These are phyloP conservation scores for Fusarium torreyae DNA, from an alignment of 2,329 filamentous ascomycete genomes.

Conservation along the genomic window DNA sequence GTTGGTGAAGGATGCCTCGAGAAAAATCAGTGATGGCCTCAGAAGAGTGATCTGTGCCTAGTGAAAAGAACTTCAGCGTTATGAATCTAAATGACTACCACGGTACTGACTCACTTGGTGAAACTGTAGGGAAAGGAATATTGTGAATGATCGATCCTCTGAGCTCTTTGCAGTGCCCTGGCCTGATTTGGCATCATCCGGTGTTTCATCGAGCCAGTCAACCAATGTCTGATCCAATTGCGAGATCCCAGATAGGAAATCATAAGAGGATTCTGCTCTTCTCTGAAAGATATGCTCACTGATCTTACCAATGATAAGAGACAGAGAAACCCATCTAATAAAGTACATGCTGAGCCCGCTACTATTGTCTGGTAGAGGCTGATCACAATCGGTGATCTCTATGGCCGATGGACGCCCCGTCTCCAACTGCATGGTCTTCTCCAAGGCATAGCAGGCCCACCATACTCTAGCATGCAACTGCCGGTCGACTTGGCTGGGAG, in stretches of 20 bases:
- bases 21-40: conserved; percentile 40
- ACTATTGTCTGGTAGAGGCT: conserved; percentile 22
- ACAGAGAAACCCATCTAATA: conserved; percentile 37
- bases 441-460: conserved; percentile 43
- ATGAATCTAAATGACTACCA: too few relatives aligned
- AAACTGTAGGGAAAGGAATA: conserved; percentile 40
- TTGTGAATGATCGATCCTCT: conserved; percentile 25
- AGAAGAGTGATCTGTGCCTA: conserved; percentile 44
- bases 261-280: conserved; percentile 30
- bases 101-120: conserved; percentile 38
- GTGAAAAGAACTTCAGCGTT: too few relatives aligned
- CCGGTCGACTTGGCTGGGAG: conserved; percentile 14
- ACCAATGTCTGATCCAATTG: conserved; percentile 38
- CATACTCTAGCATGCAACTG: conserved; percentile 36
- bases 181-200: conserved; percentile 24
- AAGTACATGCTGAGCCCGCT: conserved; percentile 25
- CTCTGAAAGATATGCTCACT: conserved; percentile 41
- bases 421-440: conserved; percentile 44
- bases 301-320: conserved; percentile 37
- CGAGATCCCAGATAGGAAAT: conserved; percentile 32
- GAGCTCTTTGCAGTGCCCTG: conserved; percentile 14
- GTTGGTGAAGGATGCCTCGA: conserved; percentile 31
- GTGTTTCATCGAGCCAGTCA: conserved; percentile 33
- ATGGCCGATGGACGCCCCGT: conserved; percentile 42
- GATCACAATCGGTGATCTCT: conserved; percentile 40